Percentiles rank a stretch among this genome's conserved stretches.
Conservation (phyloP, 768 basidiomycete species). For the Neoboletus brunneissimus region DNA sequence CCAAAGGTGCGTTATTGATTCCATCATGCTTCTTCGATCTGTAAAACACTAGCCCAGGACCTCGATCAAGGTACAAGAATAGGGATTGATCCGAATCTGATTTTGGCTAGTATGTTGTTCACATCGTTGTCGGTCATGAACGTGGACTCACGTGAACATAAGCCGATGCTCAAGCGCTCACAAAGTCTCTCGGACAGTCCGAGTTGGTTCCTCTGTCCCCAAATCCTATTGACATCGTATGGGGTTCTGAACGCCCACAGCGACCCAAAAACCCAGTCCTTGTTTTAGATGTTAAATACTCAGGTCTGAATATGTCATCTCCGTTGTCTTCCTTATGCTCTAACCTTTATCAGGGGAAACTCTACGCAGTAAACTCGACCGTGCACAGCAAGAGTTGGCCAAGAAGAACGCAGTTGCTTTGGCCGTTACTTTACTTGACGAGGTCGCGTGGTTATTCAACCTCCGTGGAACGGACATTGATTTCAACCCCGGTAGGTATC, state of each 20-base stretch:
- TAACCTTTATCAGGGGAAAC: conserved; percentile 47
- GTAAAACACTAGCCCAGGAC: conserved; percentile 42
- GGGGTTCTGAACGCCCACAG: conserved; percentile 63
- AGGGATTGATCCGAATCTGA: conserved; percentile 79
- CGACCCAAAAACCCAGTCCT: conserved; percentile 68
- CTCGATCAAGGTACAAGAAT: conserved; percentile 61
- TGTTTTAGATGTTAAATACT: conserved; percentile 68
- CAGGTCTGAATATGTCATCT: conserved; percentile 43
- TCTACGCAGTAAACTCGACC: conserved; percentile 62
- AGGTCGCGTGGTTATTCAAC: conserved; percentile 93
- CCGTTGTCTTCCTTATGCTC: background rate
- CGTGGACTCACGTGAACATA: background rate
- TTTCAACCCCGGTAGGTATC: conserved; percentile 64
- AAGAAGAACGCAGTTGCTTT: conserved; percentile 56
- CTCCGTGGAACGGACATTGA: conserved; percentile 89
- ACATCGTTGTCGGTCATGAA: conserved; percentile 11
- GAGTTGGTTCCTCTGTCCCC: conserved; percentile 58
- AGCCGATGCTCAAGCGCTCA: conserved; percentile 67
- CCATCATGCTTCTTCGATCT: background rate
- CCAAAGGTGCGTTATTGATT: conserved; percentile 48
- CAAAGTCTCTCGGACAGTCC: conserved; percentile 58
- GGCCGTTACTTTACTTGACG: conserved; percentile 87
- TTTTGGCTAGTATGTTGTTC: conserved; percentile 53
- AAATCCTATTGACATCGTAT: conserved; percentile 81
- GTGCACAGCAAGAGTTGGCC: conserved; percentile 63